Evolutionary conservation across 768 basidiomycete genomes (phyloP).

Genomic region (Tubosaeta sp.): DNA sequence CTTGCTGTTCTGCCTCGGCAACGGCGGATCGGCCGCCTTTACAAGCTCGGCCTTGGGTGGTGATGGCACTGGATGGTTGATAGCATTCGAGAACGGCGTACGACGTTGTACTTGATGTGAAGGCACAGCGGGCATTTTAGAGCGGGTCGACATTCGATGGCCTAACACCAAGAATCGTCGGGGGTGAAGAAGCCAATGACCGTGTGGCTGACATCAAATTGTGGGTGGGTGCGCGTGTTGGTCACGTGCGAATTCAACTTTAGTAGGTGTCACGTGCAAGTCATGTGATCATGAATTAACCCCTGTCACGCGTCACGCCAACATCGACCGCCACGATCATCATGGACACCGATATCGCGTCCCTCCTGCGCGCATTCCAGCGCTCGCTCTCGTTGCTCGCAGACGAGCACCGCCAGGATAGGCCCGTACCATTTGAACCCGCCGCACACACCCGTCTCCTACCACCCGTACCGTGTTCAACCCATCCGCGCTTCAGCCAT

Average conservation of each 20-base stretch:
- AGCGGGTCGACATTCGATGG: constrained; percentile 31
- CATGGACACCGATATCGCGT: not conserved
- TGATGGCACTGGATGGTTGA: constrained; percentile 32
- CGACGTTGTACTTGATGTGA: constrained; percentile 28
- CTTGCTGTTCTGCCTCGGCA: constrained; percentile 80
- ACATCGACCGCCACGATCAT: not conserved
- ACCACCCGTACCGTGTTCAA: not conserved
- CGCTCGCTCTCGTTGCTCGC: not conserved
- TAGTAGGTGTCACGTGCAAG: constrained; percentile 18
- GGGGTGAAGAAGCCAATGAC: not conserved
- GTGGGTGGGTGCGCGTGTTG: constrained; percentile 21
- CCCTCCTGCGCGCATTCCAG: not conserved
- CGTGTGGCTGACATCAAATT: constrained; percentile 12
- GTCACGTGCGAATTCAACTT: constrained; percentile 29
- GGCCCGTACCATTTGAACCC: not conserved
- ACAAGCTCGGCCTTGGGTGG: constrained; percentile 38
- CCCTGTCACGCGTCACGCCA: constrained; percentile 12
- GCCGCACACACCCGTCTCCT: not conserved
- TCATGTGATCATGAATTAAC: constrained; percentile 12
- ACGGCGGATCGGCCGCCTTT: constrained; percentile 52
- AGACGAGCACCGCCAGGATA: not conserved
- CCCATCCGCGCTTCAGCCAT: not conserved
- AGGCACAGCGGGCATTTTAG: constrained; percentile 31
- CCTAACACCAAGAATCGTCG: constrained; percentile 45
- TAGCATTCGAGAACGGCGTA: constrained; percentile 41